Evolutionary conservation across 129 eudicot species (phyloP).

Genomic region (Flaveria bidentis): DNA sequence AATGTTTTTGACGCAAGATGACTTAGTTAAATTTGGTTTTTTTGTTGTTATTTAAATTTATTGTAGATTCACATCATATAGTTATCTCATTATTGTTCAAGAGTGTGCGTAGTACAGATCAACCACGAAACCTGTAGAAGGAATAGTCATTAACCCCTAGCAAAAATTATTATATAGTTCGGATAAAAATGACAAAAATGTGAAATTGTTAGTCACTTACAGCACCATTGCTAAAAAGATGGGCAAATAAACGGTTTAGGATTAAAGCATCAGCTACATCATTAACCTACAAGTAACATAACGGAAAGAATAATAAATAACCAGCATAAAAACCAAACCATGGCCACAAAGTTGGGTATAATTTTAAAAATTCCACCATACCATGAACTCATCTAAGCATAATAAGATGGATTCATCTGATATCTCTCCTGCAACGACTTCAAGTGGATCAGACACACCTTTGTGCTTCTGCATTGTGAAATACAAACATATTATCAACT

Average conservation of each 20-base stretch:
- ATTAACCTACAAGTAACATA: slow-evolving; percentile 55
- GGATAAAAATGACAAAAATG: neutral
- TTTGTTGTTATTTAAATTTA: neutral
- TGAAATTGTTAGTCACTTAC: slow-evolving; percentile 50
- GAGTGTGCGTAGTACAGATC: neutral
- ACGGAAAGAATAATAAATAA: neutral
- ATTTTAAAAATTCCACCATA: slow-evolving; percentile 23
- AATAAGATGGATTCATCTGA: slow-evolving; percentile 87
- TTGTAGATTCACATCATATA: neutral
- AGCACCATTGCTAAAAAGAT: slow-evolving; percentile 70
- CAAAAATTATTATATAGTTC: neutral
- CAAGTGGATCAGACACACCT: slow-evolving; percentile 97
- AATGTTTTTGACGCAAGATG: neutral
- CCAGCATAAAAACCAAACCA: slow-evolving; percentile 1
- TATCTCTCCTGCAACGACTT: slow-evolving; percentile 89
- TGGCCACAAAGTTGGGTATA: neutral
- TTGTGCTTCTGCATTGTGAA: slow-evolving; percentile 67
- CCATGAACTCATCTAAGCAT: slow-evolving; percentile 97
- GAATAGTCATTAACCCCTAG: neutral
- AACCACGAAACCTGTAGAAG: neutral
- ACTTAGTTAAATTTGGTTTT: neutral
- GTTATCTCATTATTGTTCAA: neutral
- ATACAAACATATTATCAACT: slow-evolving; percentile 1
- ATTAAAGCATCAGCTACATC: slow-evolving; percentile 97
- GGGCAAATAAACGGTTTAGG: slow-evolving; percentile 80